These are phyloP conservation scores for Pyrenophora tritici-repentis DNA, from an alignment of 2,329 filamentous ascomycete species.

Conservation along the genomic window DNA sequence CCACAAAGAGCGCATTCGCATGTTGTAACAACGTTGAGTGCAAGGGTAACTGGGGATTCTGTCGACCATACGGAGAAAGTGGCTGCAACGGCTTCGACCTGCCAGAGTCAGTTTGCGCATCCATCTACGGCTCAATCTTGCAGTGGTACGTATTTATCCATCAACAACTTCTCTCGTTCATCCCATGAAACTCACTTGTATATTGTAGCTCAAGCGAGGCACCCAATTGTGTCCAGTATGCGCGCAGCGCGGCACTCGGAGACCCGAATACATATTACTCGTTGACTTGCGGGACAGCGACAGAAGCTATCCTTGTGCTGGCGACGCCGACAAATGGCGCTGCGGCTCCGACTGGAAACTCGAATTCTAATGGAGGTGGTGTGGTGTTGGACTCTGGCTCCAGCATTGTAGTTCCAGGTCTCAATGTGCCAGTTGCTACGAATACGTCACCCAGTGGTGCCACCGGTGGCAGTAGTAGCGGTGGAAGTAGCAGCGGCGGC, in stretches of 20 bases:
- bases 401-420: background rate
- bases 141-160: slow-evolving; percentile 7
- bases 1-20: background rate
- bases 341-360: background rate
- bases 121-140: slow-evolving; percentile 5
- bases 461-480: background rate
- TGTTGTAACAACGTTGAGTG: slow-evolving; percentile 15
- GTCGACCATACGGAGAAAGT: slow-evolving; percentile 3
- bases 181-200: background rate
- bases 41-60: slow-evolving; percentile 1
- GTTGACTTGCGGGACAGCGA: slow-evolving; percentile 4
- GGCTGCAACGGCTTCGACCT: slow-evolving; percentile 6
- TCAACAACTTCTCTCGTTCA: background rate
- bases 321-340: background rate
- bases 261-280: slow-evolving; percentile 3
- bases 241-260: slow-evolving; percentile 2
- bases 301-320: slow-evolving; percentile 9
- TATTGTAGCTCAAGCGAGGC: slow-evolving; percentile 2
- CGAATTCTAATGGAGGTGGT: background rate
- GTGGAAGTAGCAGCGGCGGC: background rate
- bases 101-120: background rate
- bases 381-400: background rate
- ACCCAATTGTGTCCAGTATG: slow-evolving; percentile 8
- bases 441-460: background rate
- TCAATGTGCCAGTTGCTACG: background rate